Evolutionary conservation across 805 yeast species (phyloP).

Genomic region (Wickerhamomyces bisporus): DNA sequence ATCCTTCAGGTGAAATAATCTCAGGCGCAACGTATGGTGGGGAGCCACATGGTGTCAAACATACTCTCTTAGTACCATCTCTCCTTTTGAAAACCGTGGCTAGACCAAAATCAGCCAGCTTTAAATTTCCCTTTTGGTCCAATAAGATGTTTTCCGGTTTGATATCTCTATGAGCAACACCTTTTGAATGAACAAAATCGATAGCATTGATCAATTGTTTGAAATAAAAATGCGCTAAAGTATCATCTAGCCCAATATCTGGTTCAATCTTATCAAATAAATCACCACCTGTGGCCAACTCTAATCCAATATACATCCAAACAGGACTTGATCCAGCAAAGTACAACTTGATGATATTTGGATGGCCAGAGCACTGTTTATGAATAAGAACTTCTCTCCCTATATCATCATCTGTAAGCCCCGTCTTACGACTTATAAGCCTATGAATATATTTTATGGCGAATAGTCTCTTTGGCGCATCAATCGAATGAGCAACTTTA

Average conservation of each 20-base stretch:
- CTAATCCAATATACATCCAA: slow-evolving; percentile 65
- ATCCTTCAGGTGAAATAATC: slow-evolving; percentile 38
- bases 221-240: slow-evolving; percentile 64
- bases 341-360: slow-evolving; percentile 50
- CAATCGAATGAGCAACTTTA: slow-evolving; percentile 38
- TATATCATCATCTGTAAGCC: slow-evolving; percentile 35
- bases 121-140: slow-evolving; percentile 59
- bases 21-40: slow-evolving; percentile 83
- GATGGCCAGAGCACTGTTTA: slow-evolving; percentile 50
- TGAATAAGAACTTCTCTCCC: slow-evolving; percentile 57
- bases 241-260: slow-evolving; percentile 61
- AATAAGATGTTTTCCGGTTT: slow-evolving; percentile 67
- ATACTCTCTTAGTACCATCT: slow-evolving; percentile 41
- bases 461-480: slow-evolving; percentile 32
- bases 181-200: slow-evolving; percentile 52
- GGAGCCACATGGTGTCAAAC: slow-evolving; percentile 59
- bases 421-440: slow-evolving; percentile 29
- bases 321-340: slow-evolving; percentile 49
- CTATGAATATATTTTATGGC: slow-evolving; percentile 58
- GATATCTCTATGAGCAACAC: slow-evolving; percentile 64
- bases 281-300: slow-evolving; percentile 71
- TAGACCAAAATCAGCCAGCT: slow-evolving; percentile 74
- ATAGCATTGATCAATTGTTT: slow-evolving; percentile 60
- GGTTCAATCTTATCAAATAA: slow-evolving; percentile 76
- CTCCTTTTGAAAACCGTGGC: slow-evolving; percentile 53